Evolutionary conservation across 2,329 filamentous ascomycete species (phyloP).

Genomic region (Aspergillus jensenii): DNA sequence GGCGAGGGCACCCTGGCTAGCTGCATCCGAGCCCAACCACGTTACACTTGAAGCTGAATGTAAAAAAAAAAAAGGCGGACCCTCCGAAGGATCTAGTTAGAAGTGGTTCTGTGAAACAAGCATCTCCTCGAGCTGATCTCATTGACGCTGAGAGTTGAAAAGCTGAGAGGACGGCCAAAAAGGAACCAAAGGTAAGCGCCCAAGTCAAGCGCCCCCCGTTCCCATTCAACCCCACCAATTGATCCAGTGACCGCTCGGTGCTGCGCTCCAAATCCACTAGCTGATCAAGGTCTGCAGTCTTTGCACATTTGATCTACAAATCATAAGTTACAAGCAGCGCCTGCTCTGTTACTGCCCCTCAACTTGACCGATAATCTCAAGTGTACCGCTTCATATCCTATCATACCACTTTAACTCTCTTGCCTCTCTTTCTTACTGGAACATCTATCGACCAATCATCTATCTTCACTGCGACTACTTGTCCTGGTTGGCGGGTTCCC

Average conservation of each 20-base stretch:
- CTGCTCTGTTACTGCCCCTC: slow-evolving; percentile 25
- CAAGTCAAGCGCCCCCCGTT: slow-evolving; percentile 22
- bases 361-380: slow-evolving; percentile 27
- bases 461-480: slow-evolving; percentile 20
- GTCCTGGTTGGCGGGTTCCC: slow-evolving; percentile 17
- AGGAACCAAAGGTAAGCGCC: slow-evolving; percentile 34
- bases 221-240: slow-evolving; percentile 23
- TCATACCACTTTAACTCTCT: slow-evolving; percentile 18
- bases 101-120: slow-evolving; percentile 25
- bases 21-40: slow-evolving; percentile 50
- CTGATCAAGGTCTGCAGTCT: slow-evolving; percentile 40
- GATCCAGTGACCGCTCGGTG: slow-evolving; percentile 43
- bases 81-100: slow-evolving; percentile 24
- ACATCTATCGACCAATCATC: slow-evolving; percentile 20
- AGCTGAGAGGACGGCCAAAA: slow-evolving; percentile 15
- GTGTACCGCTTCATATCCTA: slow-evolving; percentile 21
- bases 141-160: slow-evolving; percentile 17
- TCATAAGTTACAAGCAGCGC: slow-evolving; percentile 33
- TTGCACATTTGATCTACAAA: slow-evolving; percentile 40
- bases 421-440: slow-evolving; percentile 15
- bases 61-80: slow-evolving; percentile 30
- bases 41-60: slow-evolving; percentile 35
- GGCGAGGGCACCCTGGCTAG: slow-evolving; percentile 36
- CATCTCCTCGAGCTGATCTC: slow-evolving; percentile 15
- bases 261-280: slow-evolving; percentile 47